These are phyloP conservation scores for Arthroderma sp. DNA, from an alignment of 2,329 filamentous ascomycete species.

Conservation along the genomic window DNA sequence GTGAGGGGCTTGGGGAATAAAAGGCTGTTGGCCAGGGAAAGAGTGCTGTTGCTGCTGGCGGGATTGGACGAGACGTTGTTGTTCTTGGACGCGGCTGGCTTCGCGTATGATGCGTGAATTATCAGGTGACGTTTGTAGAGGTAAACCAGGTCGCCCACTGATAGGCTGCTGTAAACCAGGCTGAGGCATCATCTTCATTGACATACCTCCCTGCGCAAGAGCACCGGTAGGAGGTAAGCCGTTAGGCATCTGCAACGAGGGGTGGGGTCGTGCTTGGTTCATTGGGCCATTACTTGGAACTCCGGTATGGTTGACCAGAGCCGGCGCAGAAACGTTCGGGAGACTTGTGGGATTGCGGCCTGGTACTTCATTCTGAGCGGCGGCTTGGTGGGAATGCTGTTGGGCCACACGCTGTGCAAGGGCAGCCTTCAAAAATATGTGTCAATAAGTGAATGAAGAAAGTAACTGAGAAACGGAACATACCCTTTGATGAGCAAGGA, in stretches of 20 bases:
- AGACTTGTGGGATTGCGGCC: not conserved
- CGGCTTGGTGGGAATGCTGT: conserved; percentile 11
- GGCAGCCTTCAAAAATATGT: conserved; percentile 20
- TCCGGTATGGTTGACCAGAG: not conserved
- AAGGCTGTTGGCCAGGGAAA: conserved; percentile 21
- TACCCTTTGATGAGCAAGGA: conserved; percentile 43
- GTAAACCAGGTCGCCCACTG: conserved; percentile 24
- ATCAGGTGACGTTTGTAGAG: conserved; percentile 43
- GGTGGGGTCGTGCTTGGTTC: conserved; percentile 24
- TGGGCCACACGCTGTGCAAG: conserved; percentile 32
- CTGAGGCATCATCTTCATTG: conserved; percentile 42
- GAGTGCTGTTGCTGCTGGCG: conserved; percentile 29
- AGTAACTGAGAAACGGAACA: conserved; percentile 7
- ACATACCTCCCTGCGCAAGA: conserved; percentile 39
- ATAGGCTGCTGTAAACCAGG: conserved; percentile 44
- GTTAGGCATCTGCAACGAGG: conserved; percentile 29
- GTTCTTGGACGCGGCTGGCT: conserved; percentile 34
- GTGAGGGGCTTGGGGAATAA: conserved; percentile 28
- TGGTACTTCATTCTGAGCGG: not conserved
- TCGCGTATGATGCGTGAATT: conserved; percentile 36
- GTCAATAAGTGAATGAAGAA: conserved; percentile 8
- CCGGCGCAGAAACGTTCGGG: not conserved
- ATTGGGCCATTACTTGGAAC: conserved; percentile 15
- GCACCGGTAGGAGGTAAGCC: conserved; percentile 34
- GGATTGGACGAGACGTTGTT: conserved; percentile 49